phyloP scores from a whole-genome alignment of 768 basidiomycete species.

The Punctularia strigosozonata region DNA sequence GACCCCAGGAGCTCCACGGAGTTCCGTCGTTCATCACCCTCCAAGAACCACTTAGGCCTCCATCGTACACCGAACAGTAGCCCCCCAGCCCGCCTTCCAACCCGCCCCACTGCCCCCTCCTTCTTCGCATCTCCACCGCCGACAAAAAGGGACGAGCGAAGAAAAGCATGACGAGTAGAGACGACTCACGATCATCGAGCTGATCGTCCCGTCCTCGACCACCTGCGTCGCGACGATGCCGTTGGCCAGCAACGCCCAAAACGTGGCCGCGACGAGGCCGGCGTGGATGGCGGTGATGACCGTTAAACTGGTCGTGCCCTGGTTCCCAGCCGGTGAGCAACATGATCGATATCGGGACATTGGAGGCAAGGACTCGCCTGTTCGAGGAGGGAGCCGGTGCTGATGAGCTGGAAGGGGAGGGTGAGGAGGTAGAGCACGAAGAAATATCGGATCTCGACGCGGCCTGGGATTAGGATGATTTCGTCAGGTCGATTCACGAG shows the following conservation, averaged over 20 bases:
- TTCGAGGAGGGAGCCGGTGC: slow-evolving; percentile 64
- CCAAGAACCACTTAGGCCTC: too few relatives aligned
- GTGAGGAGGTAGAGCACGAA: slow-evolving; percentile 58
- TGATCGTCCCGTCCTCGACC: slow-evolving; percentile 82
- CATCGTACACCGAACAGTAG: too few relatives aligned
- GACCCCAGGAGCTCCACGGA: too few relatives aligned
- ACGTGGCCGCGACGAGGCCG: slow-evolving; percentile 62
- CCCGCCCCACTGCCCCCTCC: too few relatives aligned
- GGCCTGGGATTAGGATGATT: slow-evolving; percentile 32
- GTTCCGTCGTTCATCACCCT: too few relatives aligned
- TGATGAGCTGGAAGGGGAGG: slow-evolving; percentile 69
- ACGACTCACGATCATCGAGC: slow-evolving; percentile 48
- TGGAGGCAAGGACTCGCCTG: too few relatives aligned
- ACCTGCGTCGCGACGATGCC: slow-evolving; percentile 77
- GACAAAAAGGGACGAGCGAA: slow-evolving; percentile 1
- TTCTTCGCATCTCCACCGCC: too few relatives aligned
- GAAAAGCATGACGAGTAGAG: slow-evolving; percentile 1
- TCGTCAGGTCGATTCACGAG: background rate
- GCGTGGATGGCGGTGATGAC: slow-evolving; percentile 72
- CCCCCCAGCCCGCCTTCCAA: too few relatives aligned
- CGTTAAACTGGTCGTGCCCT: slow-evolving; percentile 62
- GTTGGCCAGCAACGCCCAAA: slow-evolving; percentile 72
- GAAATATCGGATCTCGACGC: slow-evolving; percentile 60
- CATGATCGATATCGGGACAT: too few relatives aligned
- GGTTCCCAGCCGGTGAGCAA: too few relatives aligned